These are phyloP conservation scores for Ustilago xerochloae DNA, from an alignment of 1,284 basidiomycete species.

Conservation along the genomic window DNA sequence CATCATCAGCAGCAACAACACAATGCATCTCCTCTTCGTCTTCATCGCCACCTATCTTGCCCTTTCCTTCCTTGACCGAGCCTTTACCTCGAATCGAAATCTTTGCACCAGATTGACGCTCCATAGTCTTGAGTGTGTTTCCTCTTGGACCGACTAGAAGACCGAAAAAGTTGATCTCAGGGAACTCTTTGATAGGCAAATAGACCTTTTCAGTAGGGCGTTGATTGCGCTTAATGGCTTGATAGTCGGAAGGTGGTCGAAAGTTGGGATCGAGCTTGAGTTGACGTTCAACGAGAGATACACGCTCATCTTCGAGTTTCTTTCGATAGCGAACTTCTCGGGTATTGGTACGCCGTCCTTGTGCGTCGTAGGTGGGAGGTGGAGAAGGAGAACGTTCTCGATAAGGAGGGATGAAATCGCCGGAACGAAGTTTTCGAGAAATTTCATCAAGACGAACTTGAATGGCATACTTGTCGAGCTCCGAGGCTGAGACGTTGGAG, in stretches of 20 bases:
- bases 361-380: conserved; percentile 94
- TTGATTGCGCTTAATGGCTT: conserved; percentile 82
- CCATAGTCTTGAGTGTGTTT: conserved; percentile 99
- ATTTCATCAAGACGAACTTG: conserved; percentile 87
- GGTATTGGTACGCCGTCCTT: conserved; percentile 97
- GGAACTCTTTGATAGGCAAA: conserved; percentile 99
- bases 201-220: conserved; percentile 88
- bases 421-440: conserved; percentile 88
- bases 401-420: conserved; percentile 95
- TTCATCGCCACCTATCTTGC: conserved; percentile 85
- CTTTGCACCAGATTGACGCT: conserved; percentile 95
- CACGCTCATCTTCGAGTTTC: conserved; percentile 96
- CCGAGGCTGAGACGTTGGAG: conserved; percentile 56
- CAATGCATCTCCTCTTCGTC: conserved; percentile 99
- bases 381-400: conserved; percentile 93
- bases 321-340: conserved; percentile 97
- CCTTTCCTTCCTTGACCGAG: conserved; percentile 98
- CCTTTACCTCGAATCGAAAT: conserved; percentile 98
- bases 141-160: conserved; percentile 97
- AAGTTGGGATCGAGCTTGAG: conserved; percentile 98
- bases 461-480: conserved; percentile 67
- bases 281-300: conserved; percentile 89
- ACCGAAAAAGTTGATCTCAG: conserved; percentile 99
- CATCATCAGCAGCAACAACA: conserved; percentile 90
- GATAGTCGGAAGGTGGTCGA: conserved; percentile 93